phyloP scores from a whole-genome alignment of 169 alveolate species.

The Hammondia hammondi region DNA sequence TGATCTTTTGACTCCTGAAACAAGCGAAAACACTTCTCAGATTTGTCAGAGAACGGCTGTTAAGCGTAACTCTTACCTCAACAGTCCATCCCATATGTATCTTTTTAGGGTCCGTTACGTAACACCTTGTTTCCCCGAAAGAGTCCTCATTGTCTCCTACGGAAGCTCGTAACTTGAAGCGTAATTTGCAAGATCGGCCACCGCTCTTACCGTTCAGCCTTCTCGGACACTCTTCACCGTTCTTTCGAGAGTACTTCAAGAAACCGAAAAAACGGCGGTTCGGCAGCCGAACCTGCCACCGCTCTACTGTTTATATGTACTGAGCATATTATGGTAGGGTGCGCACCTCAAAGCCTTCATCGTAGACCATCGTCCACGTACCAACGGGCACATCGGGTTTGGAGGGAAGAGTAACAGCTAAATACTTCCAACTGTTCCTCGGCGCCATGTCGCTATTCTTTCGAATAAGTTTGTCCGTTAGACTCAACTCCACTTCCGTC shows the following conservation, averaged over 20 bases:
- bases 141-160: slow-evolving; percentile 76
- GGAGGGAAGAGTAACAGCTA: slow-evolving; percentile 63
- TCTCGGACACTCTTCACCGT: slow-evolving; percentile 64
- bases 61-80: not conserved
- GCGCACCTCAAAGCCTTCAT: slow-evolving; percentile 84
- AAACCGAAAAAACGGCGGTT: slow-evolving; percentile 51
- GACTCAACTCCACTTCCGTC: not conserved
- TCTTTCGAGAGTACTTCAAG: slow-evolving; percentile 69
- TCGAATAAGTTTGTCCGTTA: slow-evolving; percentile 13
- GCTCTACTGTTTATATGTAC: not conserved
- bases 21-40: not conserved
- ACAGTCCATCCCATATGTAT: slow-evolving; percentile 61
- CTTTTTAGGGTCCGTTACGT: slow-evolving; percentile 71
- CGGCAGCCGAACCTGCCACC: slow-evolving; percentile 38
- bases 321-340: not conserved
- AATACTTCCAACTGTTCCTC: slow-evolving; percentile 46
- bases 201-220: slow-evolving; percentile 45
- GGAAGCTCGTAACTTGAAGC: not conserved
- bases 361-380: slow-evolving; percentile 86
- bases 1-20: not conserved
- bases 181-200: too few species aligned
- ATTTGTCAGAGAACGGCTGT: not conserved
- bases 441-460: not conserved
- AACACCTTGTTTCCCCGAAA: slow-evolving; percentile 75
- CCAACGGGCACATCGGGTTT: slow-evolving; percentile 47